A percentile compares a stretch with the other conserved stretches of the same genome.
phyloP scores from a whole-genome alignment of 1,284 basidiomycete genomes.

The Inonotus hispidus region DNA sequence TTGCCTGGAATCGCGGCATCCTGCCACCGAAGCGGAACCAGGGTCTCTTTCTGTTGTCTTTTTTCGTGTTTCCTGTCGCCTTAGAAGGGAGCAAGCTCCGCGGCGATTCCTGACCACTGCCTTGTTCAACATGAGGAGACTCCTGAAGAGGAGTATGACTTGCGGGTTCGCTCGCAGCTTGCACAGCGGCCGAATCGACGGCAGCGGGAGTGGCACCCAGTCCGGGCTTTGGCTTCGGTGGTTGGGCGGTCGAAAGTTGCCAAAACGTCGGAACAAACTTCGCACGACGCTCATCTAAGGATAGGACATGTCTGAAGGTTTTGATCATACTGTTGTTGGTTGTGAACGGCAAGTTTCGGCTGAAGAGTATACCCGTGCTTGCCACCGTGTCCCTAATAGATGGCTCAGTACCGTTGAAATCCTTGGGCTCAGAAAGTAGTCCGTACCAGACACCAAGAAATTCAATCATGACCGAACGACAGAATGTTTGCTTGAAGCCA shows the following conservation, averaged over 20 bases:
- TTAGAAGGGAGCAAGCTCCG: neutral
- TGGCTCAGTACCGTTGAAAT: neutral
- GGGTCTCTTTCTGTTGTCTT: neutral
- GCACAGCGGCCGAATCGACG: neutral
- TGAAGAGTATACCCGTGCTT: constrained; percentile 54
- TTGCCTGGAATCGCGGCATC: neutral
- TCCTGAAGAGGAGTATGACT: neutral
- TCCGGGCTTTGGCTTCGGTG: neutral
- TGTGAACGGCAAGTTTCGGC: constrained; percentile 56
- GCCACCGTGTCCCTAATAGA: constrained; percentile 58
- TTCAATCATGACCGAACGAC: constrained; percentile 50
- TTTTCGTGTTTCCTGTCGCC: neutral
- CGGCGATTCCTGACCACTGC: neutral
- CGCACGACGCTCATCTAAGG: constrained; percentile 60
- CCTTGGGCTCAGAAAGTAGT: neutral
- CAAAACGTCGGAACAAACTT: constrained; percentile 51
- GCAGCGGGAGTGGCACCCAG: constrained; percentile 1
- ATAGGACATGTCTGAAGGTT: constrained; percentile 56
- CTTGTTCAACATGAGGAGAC: neutral
- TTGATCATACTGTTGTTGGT: constrained; percentile 50
- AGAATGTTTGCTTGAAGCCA: constrained; percentile 66
- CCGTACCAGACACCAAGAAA: constrained; percentile 64
- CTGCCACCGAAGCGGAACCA: neutral
- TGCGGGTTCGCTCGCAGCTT: neutral
- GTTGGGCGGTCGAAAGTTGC: constrained; percentile 27